Percentiles rank a stretch among this genome's conserved stretches.
Conservation (phyloP, 768 basidiomycete species). For the Guyanaporus albipodus region DNA sequence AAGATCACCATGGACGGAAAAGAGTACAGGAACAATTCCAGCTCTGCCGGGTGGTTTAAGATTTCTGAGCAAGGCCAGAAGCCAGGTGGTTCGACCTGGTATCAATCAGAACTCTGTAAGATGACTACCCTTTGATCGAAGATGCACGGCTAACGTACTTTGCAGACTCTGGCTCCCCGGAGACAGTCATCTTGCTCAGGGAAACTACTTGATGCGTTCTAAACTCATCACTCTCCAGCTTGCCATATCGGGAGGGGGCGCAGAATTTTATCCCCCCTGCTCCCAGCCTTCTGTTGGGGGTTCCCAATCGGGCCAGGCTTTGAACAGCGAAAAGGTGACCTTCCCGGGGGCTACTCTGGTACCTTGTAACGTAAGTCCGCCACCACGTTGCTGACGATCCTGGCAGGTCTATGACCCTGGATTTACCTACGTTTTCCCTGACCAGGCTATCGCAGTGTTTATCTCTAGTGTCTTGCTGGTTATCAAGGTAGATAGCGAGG, state of each 20-base stretch:
- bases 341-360: slow-evolving; percentile 73
- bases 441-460: slow-evolving; percentile 44
- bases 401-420: slow-evolving; percentile 27
- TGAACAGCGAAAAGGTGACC: slow-evolving; percentile 39
- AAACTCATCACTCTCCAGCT: slow-evolving; percentile 76
- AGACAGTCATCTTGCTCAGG: slow-evolving; percentile 48
- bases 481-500: too few relatives aligned
- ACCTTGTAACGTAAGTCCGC: slow-evolving; percentile 42
- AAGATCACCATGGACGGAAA: slow-evolving; percentile 28
- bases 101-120: slow-evolving; percentile 47
- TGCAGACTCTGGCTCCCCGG: slow-evolving; percentile 38
- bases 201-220: slow-evolving; percentile 71
- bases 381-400: neutral
- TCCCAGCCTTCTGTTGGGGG: slow-evolving; percentile 26
- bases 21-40: slow-evolving; percentile 33
- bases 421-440: slow-evolving; percentile 46
- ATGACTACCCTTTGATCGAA: neutral
- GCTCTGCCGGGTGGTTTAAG: slow-evolving; percentile 68
- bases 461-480: slow-evolving; percentile 21
- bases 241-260: slow-evolving; percentile 49
- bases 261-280: slow-evolving; percentile 35
- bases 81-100: slow-evolving; percentile 39
- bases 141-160: neutral
- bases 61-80: slow-evolving; percentile 51
- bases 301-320: slow-evolving; percentile 21